Percentiles rank a stretch among this genome's conserved stretches.
Evolutionary conservation across 2,329 filamentous ascomycete species (phyloP).

Genomic region (Xylaria sp.): DNA sequence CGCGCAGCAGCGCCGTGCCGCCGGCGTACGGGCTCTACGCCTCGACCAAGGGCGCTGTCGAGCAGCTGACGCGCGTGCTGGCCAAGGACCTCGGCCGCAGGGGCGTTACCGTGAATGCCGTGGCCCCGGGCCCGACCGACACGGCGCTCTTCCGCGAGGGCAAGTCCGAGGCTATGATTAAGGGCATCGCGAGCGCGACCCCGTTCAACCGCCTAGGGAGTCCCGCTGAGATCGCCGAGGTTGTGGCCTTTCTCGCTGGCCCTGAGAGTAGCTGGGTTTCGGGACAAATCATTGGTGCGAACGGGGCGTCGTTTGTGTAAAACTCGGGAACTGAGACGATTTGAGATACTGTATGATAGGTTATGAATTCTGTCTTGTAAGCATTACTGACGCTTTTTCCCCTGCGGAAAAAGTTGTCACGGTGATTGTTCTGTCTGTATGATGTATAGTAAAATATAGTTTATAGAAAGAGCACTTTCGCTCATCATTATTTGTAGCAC

Average conservation of each 20-base stretch:
- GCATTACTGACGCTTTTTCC: background rate
- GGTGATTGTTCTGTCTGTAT: background rate
- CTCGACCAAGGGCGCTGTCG: conserved; percentile 68
- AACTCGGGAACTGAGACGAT: background rate
- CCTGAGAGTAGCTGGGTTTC: conserved; percentile 34
- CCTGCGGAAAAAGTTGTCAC: background rate
- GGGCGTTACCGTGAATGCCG: conserved; percentile 62
- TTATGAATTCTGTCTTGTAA: background rate
- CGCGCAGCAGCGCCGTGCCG: conserved; percentile 53
- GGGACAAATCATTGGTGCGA: conserved; percentile 37
- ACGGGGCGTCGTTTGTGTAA: conserved; percentile 36
- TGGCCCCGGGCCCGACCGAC: conserved; percentile 64
- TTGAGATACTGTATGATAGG: conserved; percentile 3
- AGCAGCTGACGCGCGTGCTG: conserved; percentile 66
- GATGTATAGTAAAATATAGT: background rate
- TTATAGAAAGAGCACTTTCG: background rate
- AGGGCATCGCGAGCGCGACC: conserved; percentile 54
- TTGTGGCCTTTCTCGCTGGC: conserved; percentile 56
- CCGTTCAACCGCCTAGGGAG: conserved; percentile 60
- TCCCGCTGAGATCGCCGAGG: conserved; percentile 62
- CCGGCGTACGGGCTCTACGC: conserved; percentile 64
- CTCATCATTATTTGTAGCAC: conserved; percentile 13
- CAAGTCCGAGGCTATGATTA: conserved; percentile 59
- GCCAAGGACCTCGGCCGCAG: conserved; percentile 65
- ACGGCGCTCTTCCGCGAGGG: conserved; percentile 66